Evolutionary conservation across 148 eudicot genomes (phyloP), one percentile per base, ranked within the genome.

Genomic region (Drosera capensis): DNA sequence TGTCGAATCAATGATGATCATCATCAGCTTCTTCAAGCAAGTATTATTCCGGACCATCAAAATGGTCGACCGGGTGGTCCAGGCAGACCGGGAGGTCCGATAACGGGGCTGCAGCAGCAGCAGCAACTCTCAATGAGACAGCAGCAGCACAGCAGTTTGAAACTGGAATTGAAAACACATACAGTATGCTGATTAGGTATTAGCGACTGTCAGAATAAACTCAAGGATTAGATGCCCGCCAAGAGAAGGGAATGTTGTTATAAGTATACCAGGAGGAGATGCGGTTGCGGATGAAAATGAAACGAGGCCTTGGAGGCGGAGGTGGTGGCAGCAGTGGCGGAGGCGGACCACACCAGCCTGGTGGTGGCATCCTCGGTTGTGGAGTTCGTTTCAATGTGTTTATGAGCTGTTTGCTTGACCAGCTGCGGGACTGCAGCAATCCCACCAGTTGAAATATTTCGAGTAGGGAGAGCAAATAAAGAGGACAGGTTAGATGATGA

Each of bases 251-350:
- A n/a, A 11, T 8, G 12, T 20, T 0, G 0, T 14, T 20, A 7
- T 22, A 13, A 0, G 25, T 38, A 54, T 31, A 48, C 66, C 66
- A 62, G 35, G 60, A 47, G 23, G 30, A 20, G 14, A 52, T 19
- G 30, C 11, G 8, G 16, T 53, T 43, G 15, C 66, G 35, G 7
- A 51, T 37, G 8, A 41, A 13, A 40, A 24, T 2, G 43, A 41
- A 69, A 52, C 82, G 68, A 20, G 76, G 62, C 11, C 57, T 34
- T 7, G 56, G 56, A 38, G 36, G 36, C 1, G 57, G 57, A 17
- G 57, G 57, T 1, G 46, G 46, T 5, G 55, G 55, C 11, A 54
- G 59, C n/a, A 52, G 58, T 3, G 57, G 57, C 1, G 46, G 46
- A 2, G 55, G 55, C 11, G 59, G 59, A 14, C 57, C 57, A 1